Percentiles rank a stretch among this genome's conserved stretches.
Conservation (phyloP, 2,329 filamentous ascomycete species). For the Alternaria arbusti region DNA sequence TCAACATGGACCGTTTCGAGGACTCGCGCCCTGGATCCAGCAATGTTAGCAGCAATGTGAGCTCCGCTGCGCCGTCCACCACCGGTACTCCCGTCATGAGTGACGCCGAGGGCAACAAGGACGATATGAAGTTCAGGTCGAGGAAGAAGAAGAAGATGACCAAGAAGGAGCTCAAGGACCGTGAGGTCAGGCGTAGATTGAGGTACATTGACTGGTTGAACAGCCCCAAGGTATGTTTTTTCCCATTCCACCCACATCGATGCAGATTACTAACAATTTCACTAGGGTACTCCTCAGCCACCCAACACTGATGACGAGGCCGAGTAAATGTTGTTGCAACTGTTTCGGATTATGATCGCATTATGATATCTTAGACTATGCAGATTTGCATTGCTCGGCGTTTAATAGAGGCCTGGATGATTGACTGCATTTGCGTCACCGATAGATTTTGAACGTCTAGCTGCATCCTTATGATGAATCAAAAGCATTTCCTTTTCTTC, state of each 20-base stretch:
- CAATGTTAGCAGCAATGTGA: slow-evolving; percentile 56
- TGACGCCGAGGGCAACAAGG: slow-evolving; percentile 78
- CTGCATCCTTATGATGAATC: slow-evolving; percentile 12
- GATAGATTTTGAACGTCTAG: slow-evolving; percentile 15
- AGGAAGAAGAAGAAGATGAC: slow-evolving; percentile 99
- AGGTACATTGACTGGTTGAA: slow-evolving; percentile 82
- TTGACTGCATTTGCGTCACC: slow-evolving; percentile 10
- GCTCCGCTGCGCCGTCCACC: slow-evolving; percentile 48
- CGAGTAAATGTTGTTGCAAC: slow-evolving; percentile 28
- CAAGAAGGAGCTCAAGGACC: slow-evolving; percentile 93
- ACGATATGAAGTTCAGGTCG: slow-evolving; percentile 84
- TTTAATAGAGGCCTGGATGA: slow-evolving; percentile 23
- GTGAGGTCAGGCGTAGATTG: slow-evolving; percentile 83
- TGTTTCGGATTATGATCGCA: slow-evolving; percentile 13
- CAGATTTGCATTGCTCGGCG: slow-evolving; percentile 30
- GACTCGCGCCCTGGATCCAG: slow-evolving; percentile 72
- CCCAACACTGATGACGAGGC: slow-evolving; percentile 51
- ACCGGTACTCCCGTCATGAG: slow-evolving; percentile 73
- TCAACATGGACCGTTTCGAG: slow-evolving; percentile 84
- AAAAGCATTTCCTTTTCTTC: slow-evolving; percentile 16
- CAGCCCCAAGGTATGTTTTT: slow-evolving; percentile 62
- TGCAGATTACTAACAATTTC: slow-evolving; percentile 24
- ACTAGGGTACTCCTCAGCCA: slow-evolving; percentile 49
- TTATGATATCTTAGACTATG: slow-evolving; percentile 18
- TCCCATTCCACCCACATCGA: background rate